These are phyloP conservation scores for Cystobasidium pallidum DNA, from an alignment of 1,284 basidiomycete genomes.

Conservation along the genomic window DNA sequence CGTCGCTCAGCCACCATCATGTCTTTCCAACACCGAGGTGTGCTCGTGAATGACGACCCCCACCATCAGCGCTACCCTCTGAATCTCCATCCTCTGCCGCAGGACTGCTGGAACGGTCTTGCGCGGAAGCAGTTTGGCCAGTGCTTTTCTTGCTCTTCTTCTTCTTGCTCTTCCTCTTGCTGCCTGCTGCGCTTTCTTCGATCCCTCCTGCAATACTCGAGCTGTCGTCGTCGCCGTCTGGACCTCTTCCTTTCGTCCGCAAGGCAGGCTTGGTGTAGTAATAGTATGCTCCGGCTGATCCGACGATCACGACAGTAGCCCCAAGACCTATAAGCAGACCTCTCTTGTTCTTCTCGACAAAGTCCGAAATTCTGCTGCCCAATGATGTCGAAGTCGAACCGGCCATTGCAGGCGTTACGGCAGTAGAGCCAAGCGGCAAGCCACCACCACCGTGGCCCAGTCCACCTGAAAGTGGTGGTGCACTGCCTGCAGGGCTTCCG, in stretches of 20 bases:
- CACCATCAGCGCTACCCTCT: conserved; percentile 36
- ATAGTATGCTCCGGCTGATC: conserved; percentile 77
- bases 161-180: conserved; percentile 41
- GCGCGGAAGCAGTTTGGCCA: conserved; percentile 1
- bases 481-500: conserved; percentile 19
- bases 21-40: not conserved
- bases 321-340: conserved; percentile 68
- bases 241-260: conserved; percentile 20
- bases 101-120: conserved; percentile 25
- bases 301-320: conserved; percentile 70
- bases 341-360: conserved; percentile 74
- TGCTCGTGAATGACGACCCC: not conserved
- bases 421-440: not conserved
- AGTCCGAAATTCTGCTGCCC: conserved; percentile 56
- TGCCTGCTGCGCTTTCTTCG: conserved; percentile 16
- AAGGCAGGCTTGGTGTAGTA: conserved; percentile 54
- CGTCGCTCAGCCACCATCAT: not conserved
- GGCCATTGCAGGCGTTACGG: not conserved
- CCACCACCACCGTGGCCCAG: conserved; percentile 23
- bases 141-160: conserved; percentile 43
- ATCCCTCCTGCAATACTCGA: conserved; percentile 19
- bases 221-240: conserved; percentile 11
- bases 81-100: conserved; percentile 35
- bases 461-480: conserved; percentile 23
- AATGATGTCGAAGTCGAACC: conserved; percentile 37